Conservation (phyloP, 257 asterid species). For the Solanum lycopersicoides region DNA sequence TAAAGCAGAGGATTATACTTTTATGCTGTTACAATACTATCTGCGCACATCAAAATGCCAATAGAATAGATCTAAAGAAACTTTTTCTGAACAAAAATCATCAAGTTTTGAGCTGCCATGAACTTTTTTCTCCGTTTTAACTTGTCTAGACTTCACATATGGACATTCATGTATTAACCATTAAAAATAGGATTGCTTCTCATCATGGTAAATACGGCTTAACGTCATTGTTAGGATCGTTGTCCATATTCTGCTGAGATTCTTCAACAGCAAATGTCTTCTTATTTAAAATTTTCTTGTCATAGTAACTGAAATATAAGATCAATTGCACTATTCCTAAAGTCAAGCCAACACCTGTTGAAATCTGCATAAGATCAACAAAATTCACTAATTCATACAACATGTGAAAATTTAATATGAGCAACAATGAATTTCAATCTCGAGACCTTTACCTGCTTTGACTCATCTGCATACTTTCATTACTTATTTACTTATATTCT, state of each 20-base stretch:
- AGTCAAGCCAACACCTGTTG: slow-evolving; percentile 66
- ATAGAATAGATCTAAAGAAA: not conserved
- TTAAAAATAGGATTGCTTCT: no score
- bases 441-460: no score
- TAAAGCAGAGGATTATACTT: not conserved
- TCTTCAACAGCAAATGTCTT: not conserved
- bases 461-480: no score
- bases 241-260: not conserved
- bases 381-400: not conserved
- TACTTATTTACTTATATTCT: not conserved
- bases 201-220: not conserved
- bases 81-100: not conserved
- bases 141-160: not conserved
- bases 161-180: not conserved
- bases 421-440: no score
- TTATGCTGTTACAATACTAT: not conserved
- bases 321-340: slow-evolving; percentile 66
- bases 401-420: no score
- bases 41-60: not conserved
- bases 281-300: slow-evolving; percentile 29
- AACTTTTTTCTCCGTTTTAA: not conserved
- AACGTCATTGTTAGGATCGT: not conserved
- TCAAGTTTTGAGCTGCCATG: not conserved
- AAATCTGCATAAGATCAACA: slow-evolving; percentile 23
- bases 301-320: slow-evolving; percentile 42